These are phyloP conservation scores for Kockovaella imperatae DNA, from an alignment of 768 basidiomycete genomes.

Conservation along the genomic window DNA sequence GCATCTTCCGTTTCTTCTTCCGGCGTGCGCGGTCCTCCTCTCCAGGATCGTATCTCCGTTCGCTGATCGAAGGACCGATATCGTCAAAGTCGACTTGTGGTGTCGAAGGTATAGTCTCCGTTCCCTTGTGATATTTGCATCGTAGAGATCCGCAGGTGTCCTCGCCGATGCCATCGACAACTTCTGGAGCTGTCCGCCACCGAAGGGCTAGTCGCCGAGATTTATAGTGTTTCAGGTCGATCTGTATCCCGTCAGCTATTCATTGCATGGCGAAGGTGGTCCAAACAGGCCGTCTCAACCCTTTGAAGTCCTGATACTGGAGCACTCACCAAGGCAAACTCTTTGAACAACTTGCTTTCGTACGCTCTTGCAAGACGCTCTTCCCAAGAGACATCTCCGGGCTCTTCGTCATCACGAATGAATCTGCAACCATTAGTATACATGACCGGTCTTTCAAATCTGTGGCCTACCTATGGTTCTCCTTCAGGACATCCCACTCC, in stretches of 20 bases:
- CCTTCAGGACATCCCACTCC: slow-evolving; percentile 48
- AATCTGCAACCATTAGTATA: slow-evolving; percentile 46
- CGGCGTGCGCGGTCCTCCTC: slow-evolving; percentile 1
- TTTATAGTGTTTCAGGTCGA: slow-evolving; percentile 91
- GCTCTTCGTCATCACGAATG: slow-evolving; percentile 57
- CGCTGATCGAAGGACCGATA: background rate
- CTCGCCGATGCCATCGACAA: slow-evolving; percentile 75
- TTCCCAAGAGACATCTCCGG: slow-evolving; percentile 58
- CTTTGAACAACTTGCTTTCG: slow-evolving; percentile 78
- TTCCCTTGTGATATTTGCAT: slow-evolving; percentile 69
- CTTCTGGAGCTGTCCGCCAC: slow-evolving; percentile 89
- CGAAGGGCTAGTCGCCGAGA: slow-evolving; percentile 82
- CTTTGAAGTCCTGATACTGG: no score
- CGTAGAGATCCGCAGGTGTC: slow-evolving; percentile 82
- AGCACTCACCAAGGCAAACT: slow-evolving; percentile 51
- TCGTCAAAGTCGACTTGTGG: background rate
- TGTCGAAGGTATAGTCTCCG: background rate
- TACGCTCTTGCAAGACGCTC: slow-evolving; percentile 81
- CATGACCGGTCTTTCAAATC: background rate
- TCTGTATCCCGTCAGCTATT: slow-evolving; percentile 15
- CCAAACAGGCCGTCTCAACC: no score
- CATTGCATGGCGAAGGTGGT: background rate
- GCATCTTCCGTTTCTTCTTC: slow-evolving; percentile 28
- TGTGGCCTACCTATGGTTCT: slow-evolving; percentile 43
- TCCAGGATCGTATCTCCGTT: slow-evolving; percentile 1